Evolutionary conservation across 176 grass and related monocot species (phyloP).

Genomic region (Zoysia pacifica): DNA sequence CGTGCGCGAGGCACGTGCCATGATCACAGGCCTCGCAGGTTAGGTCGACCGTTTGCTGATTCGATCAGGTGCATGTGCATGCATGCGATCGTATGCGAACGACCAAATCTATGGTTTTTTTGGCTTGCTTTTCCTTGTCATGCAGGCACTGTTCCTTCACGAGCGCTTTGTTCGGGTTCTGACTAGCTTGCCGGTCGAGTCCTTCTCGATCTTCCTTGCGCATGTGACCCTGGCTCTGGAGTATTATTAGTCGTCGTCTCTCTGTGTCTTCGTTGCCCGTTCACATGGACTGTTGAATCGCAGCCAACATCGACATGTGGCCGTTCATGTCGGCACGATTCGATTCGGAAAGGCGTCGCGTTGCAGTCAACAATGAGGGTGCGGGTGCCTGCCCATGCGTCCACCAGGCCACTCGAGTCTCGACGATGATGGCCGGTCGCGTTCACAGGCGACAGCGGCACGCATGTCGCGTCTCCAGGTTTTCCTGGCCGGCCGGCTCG

Average conservation of each 20-base stretch:
- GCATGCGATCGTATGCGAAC: neutral
- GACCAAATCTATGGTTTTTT: constrained; percentile 25
- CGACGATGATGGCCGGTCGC: neutral
- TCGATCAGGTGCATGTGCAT: neutral
- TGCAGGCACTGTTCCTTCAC: constrained; percentile 20
- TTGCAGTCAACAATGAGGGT: neutral
- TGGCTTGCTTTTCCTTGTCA: neutral
- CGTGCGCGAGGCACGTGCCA: neutral
- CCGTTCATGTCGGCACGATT: neutral
- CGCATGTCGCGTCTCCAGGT: too few relatives aligned
- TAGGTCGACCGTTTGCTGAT: neutral
- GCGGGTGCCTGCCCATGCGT: too few relatives aligned
- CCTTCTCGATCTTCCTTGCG: neutral
- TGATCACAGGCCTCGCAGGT: neutral
- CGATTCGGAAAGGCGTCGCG: neutral
- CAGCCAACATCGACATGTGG: too few relatives aligned
- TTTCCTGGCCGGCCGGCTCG: neutral
- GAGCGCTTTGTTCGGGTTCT: neutral
- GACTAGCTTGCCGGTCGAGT: too few relatives aligned
- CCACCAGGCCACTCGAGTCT: too few relatives aligned
- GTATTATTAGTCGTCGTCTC: neutral
- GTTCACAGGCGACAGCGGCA: neutral
- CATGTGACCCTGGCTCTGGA: constrained; percentile 6
- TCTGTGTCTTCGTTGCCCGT: neutral
- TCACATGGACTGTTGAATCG: too few relatives aligned